Conservation (phyloP, 225 moss, liverwort and hornwort genomes). For the Bryoerythrophyllum caledonicum region DNA sequence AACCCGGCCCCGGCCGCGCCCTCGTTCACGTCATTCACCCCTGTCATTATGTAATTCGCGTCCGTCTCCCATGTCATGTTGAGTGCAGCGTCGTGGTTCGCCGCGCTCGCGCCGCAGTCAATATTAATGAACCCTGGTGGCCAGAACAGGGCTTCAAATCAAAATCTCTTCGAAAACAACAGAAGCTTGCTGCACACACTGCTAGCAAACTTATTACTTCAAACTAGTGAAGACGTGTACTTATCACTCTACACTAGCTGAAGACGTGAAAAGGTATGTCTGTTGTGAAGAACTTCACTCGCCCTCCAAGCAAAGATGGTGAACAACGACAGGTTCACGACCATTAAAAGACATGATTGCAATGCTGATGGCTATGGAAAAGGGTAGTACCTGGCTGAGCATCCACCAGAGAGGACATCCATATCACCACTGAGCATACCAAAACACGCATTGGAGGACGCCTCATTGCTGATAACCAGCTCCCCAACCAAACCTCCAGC, state of each 20-base stretch:
- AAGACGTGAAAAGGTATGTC: too few relatives aligned
- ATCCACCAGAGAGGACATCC: conserved; percentile 20
- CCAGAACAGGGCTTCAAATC: background rate
- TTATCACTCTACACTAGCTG: too few relatives aligned
- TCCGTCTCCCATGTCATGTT: conserved; percentile 56
- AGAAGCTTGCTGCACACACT: background rate
- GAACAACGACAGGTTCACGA: too few relatives aligned
- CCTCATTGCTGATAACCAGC: conserved; percentile 1
- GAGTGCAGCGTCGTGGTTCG: conserved; percentile 27
- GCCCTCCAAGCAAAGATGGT: too few relatives aligned
- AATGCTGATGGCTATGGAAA: background rate
- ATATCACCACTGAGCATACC: conserved; percentile 19
- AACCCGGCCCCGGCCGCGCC: conserved; percentile 4
- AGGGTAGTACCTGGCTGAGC: conserved; percentile 41
- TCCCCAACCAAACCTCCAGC: conserved; percentile 16
- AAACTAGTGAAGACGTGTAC: too few relatives aligned
- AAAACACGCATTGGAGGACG: conserved; percentile 2
- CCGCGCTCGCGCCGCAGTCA: conserved; percentile 45
- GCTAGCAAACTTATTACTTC: too few relatives aligned
- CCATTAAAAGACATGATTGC: background rate
- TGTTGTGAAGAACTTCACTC: too few relatives aligned
- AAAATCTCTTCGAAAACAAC: background rate
- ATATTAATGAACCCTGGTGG: conserved; percentile 48
- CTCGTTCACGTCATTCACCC: conserved; percentile 40
- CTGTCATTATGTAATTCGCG: conserved; percentile 20